phyloP scores from a whole-genome alignment of 1,284 basidiomycete species.

The Gymnopus androsaceus region DNA sequence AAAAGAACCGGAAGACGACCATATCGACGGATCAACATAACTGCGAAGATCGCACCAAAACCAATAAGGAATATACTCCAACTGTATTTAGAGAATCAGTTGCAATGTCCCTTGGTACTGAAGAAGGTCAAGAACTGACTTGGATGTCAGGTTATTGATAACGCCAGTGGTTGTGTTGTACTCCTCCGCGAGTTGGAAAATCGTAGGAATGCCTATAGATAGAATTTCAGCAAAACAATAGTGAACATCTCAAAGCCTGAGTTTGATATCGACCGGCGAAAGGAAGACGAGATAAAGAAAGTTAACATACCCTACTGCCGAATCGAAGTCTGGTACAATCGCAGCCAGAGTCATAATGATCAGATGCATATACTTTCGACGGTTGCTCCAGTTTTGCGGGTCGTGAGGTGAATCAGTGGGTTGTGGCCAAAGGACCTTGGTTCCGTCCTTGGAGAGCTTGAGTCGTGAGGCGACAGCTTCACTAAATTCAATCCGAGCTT shows the following conservation, averaged over 20 bases:
- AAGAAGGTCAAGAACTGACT: conserved; percentile 45
- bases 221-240: neutral
- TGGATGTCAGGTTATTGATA: conserved; percentile 68
- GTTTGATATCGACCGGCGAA: too few species aligned
- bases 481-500: conserved; percentile 56
- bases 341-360: conserved; percentile 65
- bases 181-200: conserved; percentile 60
- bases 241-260: neutral
- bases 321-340: conserved; percentile 70
- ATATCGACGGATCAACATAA: conserved; percentile 17
- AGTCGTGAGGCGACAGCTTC: conserved; percentile 47
- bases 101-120: neutral
- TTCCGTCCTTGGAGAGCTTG: conserved; percentile 49
- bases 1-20: conserved; percentile 18
- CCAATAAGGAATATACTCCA: conserved; percentile 72
- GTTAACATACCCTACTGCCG: conserved; percentile 49
- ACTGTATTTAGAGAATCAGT: conserved; percentile 38
- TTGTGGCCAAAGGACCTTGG: conserved; percentile 62
- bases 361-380: conserved; percentile 54
- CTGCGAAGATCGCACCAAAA: conserved; percentile 34
- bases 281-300: neutral
- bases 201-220: conserved; percentile 51
- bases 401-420: conserved; percentile 64
- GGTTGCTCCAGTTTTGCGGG: conserved; percentile 61
- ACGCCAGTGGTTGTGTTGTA: conserved; percentile 58